Evolutionary conservation across 345 rosid species (phyloP), one percentile per base, ranked within the genome.

Genomic region (Gossypium sturtianum): DNA sequence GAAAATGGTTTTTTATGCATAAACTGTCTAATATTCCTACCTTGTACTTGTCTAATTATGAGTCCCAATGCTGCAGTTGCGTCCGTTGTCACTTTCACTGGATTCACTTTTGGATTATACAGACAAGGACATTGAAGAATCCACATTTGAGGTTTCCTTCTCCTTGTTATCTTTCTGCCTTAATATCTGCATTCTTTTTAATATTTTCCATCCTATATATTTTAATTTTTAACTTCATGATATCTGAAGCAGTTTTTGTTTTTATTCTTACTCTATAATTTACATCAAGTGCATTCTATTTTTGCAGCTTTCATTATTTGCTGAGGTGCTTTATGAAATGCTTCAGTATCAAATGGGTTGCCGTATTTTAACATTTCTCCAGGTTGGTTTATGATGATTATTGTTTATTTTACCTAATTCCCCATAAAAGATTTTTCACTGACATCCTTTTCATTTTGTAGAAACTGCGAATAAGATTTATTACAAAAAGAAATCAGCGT

Each of bases 311-410:
- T 91, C 99, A 19, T 77, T 95, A 84, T 96, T 96, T 88, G 97
- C 97, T 3, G 98, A 96, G 83, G 78, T 93, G 11, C 81, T 96
- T 23, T 88, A 85, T 81, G 99, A 96, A 85, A 90, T 90, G 98
- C 92, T 96, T 71, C 97, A 96, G 81, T 83, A 89, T 84, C 93
- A 93, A 87, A 96, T 93, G 97, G 97, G 98, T 68, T 88, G 84
- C 75, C 89, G 92, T 51, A 81, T 96, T 66, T 84, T 89, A 59
- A 74, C 83, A 51, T 96, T 93, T 88, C 92, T 96, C 73, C 89
- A 87, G 98, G 98, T 90, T 82, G 48, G 85, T 84, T 79, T 56
- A 44, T 74, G 54, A 44, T 66, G 73, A 19, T 59, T 29, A 7
- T 23, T 38, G 52, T 54, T 25, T 73, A 34, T 62, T 20, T 73